Evolutionary conservation across 2,329 filamentous ascomycete genomes (phyloP).

Genomic region (Pezicula radicicola): DNA sequence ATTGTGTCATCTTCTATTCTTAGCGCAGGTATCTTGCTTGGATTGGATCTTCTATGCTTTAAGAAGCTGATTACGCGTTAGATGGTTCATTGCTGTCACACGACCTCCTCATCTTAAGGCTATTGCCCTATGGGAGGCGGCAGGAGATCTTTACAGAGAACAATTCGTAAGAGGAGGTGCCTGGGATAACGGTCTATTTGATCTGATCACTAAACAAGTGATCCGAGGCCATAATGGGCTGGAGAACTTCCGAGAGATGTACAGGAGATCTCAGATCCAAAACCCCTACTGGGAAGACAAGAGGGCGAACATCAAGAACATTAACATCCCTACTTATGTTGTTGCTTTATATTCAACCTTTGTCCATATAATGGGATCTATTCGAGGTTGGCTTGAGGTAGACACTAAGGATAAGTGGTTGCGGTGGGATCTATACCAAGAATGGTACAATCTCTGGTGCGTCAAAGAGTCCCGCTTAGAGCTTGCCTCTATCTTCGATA

Average conservation of each 20-base stretch:
- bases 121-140: no score
- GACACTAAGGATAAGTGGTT: constrained; percentile 10
- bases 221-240: background rate
- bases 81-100: no score
- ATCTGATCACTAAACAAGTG: background rate
- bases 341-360: constrained; percentile 4
- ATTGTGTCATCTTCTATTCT: no score
- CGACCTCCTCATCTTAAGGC: no score
- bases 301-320: constrained; percentile 2
- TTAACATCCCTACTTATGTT: constrained; percentile 13
- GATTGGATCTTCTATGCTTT: no score
- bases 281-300: constrained; percentile 15
- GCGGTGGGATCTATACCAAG: constrained; percentile 29
- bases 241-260: constrained; percentile 11
- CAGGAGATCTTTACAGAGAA: no score
- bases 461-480: constrained; percentile 32
- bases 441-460: constrained; percentile 42
- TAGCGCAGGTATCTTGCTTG: no score
- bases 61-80: no score
- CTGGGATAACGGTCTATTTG: no score
- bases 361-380: constrained; percentile 8
- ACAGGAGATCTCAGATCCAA: constrained; percentile 1
- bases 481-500: constrained; percentile 41
- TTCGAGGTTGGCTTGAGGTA: constrained; percentile 3
- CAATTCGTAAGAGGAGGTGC: no score